phyloP scores from a whole-genome alignment of 495 filamentous ascomycete genomes.

The Hypoxylon rickii region DNA sequence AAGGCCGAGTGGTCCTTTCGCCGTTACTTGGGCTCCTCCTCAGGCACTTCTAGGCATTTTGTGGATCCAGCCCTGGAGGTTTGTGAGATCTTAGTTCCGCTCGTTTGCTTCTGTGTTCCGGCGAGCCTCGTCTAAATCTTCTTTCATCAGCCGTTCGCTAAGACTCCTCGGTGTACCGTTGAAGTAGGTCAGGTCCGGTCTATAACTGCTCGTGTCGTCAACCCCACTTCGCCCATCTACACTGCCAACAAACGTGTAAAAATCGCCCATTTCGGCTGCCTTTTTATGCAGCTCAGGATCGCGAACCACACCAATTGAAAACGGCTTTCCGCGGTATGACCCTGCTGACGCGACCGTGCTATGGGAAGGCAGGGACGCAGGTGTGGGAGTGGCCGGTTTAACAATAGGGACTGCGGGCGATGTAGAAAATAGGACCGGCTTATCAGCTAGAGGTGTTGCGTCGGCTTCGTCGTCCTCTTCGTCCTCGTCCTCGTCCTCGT shows the following conservation, averaged over 20 bases:
- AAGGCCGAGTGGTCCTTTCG: background rate
- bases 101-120: conserved; percentile 23
- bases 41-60: background rate
- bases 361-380: conserved; percentile 21
- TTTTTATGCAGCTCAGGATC: conserved; percentile 49
- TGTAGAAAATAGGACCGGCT: conserved; percentile 30
- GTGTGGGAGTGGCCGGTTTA: conserved; percentile 21
- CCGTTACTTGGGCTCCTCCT: background rate
- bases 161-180: conserved; percentile 47
- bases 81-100: conserved; percentile 2
- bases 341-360: conserved; percentile 37
- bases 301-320: conserved; percentile 43
- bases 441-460: conserved; percentile 21
- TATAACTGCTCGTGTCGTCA: conserved; percentile 48
- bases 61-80: background rate
- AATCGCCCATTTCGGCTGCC: conserved; percentile 50
- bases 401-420: conserved; percentile 27
- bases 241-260: conserved; percentile 51
- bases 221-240: conserved; percentile 47
- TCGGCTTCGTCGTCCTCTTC: conserved; percentile 33
- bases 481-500: conserved; percentile 32
- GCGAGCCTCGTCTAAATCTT: conserved; percentile 39
- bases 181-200: conserved; percentile 39
- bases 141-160: conserved; percentile 49
- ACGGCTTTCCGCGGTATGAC: conserved; percentile 49